Base-by-base conservation (phyloP, 177 flowering plant genomes). In the Telopea speciosissima region DNA sequence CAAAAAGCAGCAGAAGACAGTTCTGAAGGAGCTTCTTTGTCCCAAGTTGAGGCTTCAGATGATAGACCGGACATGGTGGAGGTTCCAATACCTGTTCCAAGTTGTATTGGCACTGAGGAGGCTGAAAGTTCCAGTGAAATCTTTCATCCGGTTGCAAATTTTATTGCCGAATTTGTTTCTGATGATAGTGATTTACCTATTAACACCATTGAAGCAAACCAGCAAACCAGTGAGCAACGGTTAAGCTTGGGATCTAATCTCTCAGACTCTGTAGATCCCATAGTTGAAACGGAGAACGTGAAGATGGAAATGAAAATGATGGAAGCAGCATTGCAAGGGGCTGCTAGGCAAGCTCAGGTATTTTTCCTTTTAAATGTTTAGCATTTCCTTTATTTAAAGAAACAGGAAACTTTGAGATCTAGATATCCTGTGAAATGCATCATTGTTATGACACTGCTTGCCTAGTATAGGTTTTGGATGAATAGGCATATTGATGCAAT, bases 281-380 rank as follows among this genome's bases (percentile, higher is more conserved):
- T 63, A n/a, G 76, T 70, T 70, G 97, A 93, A 72, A 33, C 87
- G 73, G 90, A 93, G 84, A 93, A 84, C 79, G n/a, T 90, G 78
- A 91, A 80, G 84, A 82, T 54, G 74, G 98, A 96, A 75, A 85
- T 96, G 95, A 89, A 91, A 83, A 85, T 91, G 93, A 88, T 96
- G 97, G 99, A 96, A 84, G 80, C 86, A 76, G 93, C 99, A 78
- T 70, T 96, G 73, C 96, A 85, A 77, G 99, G 98, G 76, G 99
- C 99, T 74, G 99, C 99, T 52, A 90, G 88, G 82, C 99, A 96
- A 81, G 88, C 99, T 76, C 99, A 96, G 97, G 99, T 96, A 79
- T 60, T 61, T 63, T 25, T 9, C 28, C 69, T 70, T 19, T 24
- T 49, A 6, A 5, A 36, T 36, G 3, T 36, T 36, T 36, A 36